Percentiles rank a stretch among this genome's conserved stretches.
Evolutionary conservation across 2,329 filamentous ascomycete genomes (phyloP).

Genomic region (Coleophoma eucalyptorum): DNA sequence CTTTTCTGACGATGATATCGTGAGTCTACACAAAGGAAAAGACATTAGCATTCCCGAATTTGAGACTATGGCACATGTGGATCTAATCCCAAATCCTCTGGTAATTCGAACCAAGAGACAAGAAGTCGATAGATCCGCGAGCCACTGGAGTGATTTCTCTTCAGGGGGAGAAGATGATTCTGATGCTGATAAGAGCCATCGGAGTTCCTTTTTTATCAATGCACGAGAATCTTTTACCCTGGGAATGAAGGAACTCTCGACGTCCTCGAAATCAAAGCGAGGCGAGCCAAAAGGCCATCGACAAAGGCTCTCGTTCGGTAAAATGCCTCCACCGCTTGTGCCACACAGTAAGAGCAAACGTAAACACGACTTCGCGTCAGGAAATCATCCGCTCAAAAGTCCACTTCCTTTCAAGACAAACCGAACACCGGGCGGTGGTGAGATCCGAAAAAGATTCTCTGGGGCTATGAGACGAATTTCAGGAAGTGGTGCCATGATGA

Average conservation of each 20-base stretch:
- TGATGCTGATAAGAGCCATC: too few species aligned
- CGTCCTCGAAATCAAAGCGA: background rate
- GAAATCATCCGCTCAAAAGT: slow-evolving; percentile 14
- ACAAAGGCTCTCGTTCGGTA: background rate
- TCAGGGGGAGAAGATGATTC: background rate
- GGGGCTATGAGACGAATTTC: slow-evolving; percentile 11
- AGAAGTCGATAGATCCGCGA: background rate
- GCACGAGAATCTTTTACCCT: slow-evolving; percentile 1
- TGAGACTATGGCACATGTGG: too few species aligned
- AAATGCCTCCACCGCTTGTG: background rate
- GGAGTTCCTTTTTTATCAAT: too few species aligned
- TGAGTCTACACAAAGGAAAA: background rate
- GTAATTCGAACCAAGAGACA: background rate
- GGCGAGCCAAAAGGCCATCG: background rate
- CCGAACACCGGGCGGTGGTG: background rate
- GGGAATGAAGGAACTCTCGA: slow-evolving; percentile 1
- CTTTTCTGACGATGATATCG: background rate
- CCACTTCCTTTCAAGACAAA: slow-evolving; percentile 12
- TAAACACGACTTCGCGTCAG: slow-evolving; percentile 7
- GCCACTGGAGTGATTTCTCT: background rate
- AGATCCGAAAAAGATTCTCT: slow-evolving; percentile 6
- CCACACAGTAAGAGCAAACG: slow-evolving; percentile 1
- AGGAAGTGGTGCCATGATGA: background rate
- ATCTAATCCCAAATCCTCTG: background rate
- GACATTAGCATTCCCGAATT: too few species aligned